Evolutionary conservation across 805 yeast species (phyloP), one percentile per base, ranked within the genome.

Genomic region (Ogataea nonfermentans): DNA sequence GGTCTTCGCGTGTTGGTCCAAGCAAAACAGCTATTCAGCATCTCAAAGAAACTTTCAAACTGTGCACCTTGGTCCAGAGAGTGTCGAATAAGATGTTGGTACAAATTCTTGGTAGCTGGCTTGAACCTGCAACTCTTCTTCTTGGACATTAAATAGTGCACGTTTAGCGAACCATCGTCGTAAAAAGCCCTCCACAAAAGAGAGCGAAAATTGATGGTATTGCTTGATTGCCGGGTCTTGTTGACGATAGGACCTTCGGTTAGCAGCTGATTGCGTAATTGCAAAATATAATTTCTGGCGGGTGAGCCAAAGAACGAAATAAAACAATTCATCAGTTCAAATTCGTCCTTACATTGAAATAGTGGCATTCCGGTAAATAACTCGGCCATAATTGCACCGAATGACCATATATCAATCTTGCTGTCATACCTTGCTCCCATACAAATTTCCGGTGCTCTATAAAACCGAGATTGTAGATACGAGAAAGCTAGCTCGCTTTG

Each of bases 381-480:
- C 61, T 93, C 99, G 1, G 93, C 95, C 24, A 88, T 78, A 35
- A 93, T 87, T 58, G 97, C 85, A 0, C 96, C 99, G 30, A 90
- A 67, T 0, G 98, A 91, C 99, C 99, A 93, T 79, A 91, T 65
- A 50, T 76, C 82, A 25, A 77, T 76, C 48, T 64, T 69, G n/a
- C 59, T 57, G 43, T 66, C 57, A 51, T 83, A 84, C 24, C 78
- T 65, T 9, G 84, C 74, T 1, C 91, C 93, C 3, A 84, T 40
- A 9, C 81, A 63, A 4, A 84, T 81, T 54, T 84, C 95, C 0
- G 95, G 95, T 0, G 93, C 88, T 37, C 95, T 61, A 55, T 84
- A 84, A 51, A 78, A 84, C 34, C 95, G 59, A 1, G 91, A 84
- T 52, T 72, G 74, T 40, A 77, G 65, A 47, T 77, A 77, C 1